Evolutionary conservation across 2,329 filamentous ascomycete genomes (phyloP), one percentile per base, ranked within the genome.

Genomic region (Penicillium hordei): DNA sequence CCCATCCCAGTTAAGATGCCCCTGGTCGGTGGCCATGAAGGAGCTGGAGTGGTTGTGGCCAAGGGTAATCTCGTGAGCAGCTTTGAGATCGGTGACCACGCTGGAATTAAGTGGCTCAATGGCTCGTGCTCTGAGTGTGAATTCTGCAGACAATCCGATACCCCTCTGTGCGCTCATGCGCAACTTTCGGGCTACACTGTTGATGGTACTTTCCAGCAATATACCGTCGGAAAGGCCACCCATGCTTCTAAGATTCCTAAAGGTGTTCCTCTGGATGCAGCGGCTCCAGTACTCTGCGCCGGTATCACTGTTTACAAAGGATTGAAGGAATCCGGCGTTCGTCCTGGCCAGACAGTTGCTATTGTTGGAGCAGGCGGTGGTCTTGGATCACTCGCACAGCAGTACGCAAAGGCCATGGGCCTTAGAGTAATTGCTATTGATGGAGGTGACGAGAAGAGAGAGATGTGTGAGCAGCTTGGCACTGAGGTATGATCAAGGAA

Each of bases 331-430:
- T 91, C 90, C 0, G 87, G 85, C 29, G 87, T 83, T 38, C 80
- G 82, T 53, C 86, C 91, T 1, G 91, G 91, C 27, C 86, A 95
- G 75, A 87, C 81, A 38, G 86, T 95, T 39, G 92, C 90, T 63
- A 89, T 96, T 64, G 91, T 95, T 60, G 92, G 93, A 71, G 91
- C 91, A 17, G 91, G 91, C 61, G 91, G 91, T 76, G 90, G 91
- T 68, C 83, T 96, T 50, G 91, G 91, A 21, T 87, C 84, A 48
- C 80, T 95, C 59, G 92, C 91, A 15, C 82, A 89, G 65, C 93
- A 97, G 78, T 96, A 96, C 77, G 91, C 90, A 48, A 90, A 88
- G 76, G 93, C 92, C 34, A 95, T 96, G 91, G 91, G 93, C 59
- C 79, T 96, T 49, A 81, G 86, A 65, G 81, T 86, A 62, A 87